phyloP scores from a whole-genome alignment of 768 basidiomycete genomes.

The Pulveroboletus sp. region DNA sequence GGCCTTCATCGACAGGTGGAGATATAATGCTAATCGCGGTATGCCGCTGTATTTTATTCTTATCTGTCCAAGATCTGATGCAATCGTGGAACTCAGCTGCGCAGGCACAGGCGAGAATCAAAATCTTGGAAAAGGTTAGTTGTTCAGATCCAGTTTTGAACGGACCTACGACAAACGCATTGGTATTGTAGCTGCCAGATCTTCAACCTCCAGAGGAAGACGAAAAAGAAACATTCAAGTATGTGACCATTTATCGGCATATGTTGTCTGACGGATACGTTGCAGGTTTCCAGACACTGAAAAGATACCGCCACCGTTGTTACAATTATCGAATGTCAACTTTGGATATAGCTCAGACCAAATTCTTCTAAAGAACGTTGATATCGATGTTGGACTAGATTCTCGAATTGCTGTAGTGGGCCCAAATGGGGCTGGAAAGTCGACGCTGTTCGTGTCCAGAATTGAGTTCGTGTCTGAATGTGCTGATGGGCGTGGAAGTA shows the following conservation, averaged over 20 bases:
- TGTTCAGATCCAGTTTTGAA: not conserved
- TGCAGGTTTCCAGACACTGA: conserved; percentile 90
- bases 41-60: conserved; percentile 11
- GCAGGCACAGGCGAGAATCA: conserved; percentile 82
- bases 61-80: conserved; percentile 1
- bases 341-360: conserved; percentile 86
- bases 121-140: conserved; percentile 68
- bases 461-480: not conserved
- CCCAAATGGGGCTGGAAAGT: conserved; percentile 95
- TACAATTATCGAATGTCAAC: conserved; percentile 87
- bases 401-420: conserved; percentile 94
- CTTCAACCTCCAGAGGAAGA: conserved; percentile 90
- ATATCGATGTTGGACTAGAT: conserved; percentile 93
- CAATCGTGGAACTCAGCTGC: conserved; percentile 50
- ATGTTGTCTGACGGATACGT: not conserved
- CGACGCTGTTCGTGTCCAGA: conserved; percentile 65
- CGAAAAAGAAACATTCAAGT: conserved; percentile 93
- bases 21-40: conserved; percentile 95
- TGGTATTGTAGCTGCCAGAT: conserved; percentile 69
- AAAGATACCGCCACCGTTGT: conserved; percentile 93
- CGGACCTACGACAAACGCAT: not conserved
- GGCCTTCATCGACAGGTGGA: conserved; percentile 97
- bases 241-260: conserved; percentile 4
- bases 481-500: conserved; percentile 43
- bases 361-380: conserved; percentile 70